Percentiles rank a stretch among this genome's conserved stretches.
Evolutionary conservation across 2,329 filamentous ascomycete species (phyloP).

Genomic region (Diplocarpon mali): DNA sequence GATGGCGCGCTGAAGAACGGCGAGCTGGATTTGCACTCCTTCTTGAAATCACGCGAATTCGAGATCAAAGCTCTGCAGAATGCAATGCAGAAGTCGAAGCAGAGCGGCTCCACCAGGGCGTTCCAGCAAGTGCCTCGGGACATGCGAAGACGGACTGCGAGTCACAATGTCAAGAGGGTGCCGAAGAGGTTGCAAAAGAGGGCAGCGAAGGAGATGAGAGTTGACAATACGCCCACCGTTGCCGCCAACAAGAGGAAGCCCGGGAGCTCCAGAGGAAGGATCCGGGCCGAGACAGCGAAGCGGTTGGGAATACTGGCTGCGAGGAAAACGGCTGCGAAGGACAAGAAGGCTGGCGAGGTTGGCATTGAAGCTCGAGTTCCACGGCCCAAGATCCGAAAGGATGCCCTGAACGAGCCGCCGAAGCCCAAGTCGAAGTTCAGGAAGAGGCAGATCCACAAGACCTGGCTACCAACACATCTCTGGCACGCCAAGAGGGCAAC

Average conservation of each 20-base stretch:
- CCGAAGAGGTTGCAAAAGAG: slow-evolving; percentile 63
- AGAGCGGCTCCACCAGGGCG: slow-evolving; percentile 52
- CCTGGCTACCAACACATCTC: slow-evolving; percentile 88
- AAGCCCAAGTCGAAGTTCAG: slow-evolving; percentile 60
- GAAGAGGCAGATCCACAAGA: slow-evolving; percentile 79
- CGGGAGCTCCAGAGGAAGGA: slow-evolving; percentile 42
- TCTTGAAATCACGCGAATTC: slow-evolving; percentile 75
- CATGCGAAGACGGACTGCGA: slow-evolving; percentile 77
- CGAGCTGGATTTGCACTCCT: slow-evolving; percentile 74
- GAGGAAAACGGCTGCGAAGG: slow-evolving; percentile 38
- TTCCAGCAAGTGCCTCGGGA: slow-evolving; percentile 86
- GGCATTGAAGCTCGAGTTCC: slow-evolving; percentile 32
- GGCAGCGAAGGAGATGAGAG: slow-evolving; percentile 64
- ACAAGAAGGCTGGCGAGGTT: slow-evolving; percentile 19
- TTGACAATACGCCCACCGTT: slow-evolving; percentile 83
- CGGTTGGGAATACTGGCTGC: slow-evolving; percentile 53
- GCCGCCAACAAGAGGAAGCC: slow-evolving; percentile 53
- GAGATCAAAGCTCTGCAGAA: slow-evolving; percentile 79
- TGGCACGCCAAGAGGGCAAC: slow-evolving; percentile 88
- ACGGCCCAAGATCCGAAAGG: slow-evolving; percentile 58
- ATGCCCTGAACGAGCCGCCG: slow-evolving; percentile 53
- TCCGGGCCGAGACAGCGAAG: slow-evolving; percentile 68
- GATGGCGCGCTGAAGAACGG: slow-evolving; percentile 45
- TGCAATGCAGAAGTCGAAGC: slow-evolving; percentile 67
- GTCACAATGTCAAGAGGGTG: slow-evolving; percentile 87